A percentile compares a stretch with the other conserved stretches of the same genome.
Evolutionary conservation across 331 rosid species (phyloP).

Genomic region (Cydonia oblonga): DNA sequence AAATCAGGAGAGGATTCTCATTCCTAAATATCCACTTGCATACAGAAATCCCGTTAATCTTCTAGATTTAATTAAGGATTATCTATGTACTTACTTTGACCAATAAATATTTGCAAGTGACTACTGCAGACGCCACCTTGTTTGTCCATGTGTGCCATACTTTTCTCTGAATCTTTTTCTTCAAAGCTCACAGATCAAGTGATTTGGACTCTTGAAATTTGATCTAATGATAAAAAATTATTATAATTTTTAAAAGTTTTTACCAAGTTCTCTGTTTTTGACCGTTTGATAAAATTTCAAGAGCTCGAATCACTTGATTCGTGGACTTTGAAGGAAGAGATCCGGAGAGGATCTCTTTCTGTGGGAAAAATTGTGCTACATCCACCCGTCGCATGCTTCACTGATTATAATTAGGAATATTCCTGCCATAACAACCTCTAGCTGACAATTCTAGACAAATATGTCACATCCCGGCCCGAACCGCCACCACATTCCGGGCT

Average conservation of each 20-base stretch:
- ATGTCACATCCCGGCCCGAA: too few species aligned
- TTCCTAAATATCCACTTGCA: background rate
- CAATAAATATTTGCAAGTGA: background rate
- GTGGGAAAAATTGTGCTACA: background rate
- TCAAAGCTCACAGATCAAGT: accelerated
- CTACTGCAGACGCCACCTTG: background rate
- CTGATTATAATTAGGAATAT: background rate
- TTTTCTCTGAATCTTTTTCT: background rate
- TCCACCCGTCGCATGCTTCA: background rate
- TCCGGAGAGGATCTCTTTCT: accelerated
- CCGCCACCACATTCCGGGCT: too few species aligned
- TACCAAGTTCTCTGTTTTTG: too few species aligned
- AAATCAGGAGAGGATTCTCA: too few species aligned
- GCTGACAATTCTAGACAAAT: background rate
- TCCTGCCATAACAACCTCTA: background rate
- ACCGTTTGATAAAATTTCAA: accelerated
- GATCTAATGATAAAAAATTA: accelerated
- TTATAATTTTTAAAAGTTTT: too few species aligned
- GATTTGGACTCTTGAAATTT: accelerated
- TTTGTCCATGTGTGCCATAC: background rate
- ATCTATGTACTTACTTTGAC: background rate
- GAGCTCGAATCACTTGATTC: accelerated
- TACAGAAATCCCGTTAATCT: background rate
- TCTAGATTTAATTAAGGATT: background rate
- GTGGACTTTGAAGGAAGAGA: too few species aligned